Conservation (phyloP, 257 asterid genomes). For the Ligustrum vulgare region DNA sequence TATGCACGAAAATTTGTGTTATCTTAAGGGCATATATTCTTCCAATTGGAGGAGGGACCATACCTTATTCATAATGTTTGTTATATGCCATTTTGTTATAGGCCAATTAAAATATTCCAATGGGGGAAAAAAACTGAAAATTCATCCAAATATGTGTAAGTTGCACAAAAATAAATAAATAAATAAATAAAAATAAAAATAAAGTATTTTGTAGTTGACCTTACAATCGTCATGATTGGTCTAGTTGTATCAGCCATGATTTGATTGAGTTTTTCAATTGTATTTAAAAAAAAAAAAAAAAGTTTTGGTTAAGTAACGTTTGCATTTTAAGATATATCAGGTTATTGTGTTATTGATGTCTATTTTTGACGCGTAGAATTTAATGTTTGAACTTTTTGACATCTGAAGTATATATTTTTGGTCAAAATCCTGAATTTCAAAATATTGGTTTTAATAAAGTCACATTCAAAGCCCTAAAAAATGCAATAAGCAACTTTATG, state of each 20-base stretch:
- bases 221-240: no score
- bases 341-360: no score
- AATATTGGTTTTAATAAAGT: background rate
- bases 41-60: background rate
- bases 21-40: background rate
- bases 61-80: background rate
- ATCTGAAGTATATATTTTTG: no score
- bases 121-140: background rate
- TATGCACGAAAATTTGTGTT: background rate
- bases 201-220: background rate
- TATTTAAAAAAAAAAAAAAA: no score
- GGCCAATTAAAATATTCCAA: conserved; percentile 1
- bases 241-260: no score
- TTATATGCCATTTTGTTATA: conserved; percentile 2
- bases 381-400: no score
- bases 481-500: background rate
- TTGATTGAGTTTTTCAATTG: no score
- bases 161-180: background rate
- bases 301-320: no score
- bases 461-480: background rate
- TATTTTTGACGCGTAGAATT: no score
- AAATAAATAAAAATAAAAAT: no score
- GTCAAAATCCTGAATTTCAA: background rate
- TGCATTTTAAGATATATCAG: no score
- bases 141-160: background rate